phyloP scores from a whole-genome alignment of 148 eudicot genomes.

The Talinum fruticosum region DNA sequence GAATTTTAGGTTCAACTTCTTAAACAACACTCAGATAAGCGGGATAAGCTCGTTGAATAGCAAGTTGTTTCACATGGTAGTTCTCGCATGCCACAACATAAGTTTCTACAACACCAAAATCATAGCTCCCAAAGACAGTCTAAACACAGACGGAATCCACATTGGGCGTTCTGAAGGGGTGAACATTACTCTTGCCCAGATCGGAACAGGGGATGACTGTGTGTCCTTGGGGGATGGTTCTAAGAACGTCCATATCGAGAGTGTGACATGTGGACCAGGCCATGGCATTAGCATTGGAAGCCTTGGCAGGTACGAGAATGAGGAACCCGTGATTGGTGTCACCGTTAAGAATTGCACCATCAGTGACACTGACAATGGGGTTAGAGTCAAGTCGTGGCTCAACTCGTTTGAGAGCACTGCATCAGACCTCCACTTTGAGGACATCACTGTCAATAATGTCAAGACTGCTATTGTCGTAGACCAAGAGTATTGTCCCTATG shows the following conservation, averaged over 20 bases:
- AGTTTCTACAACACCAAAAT: constrained; percentile 29
- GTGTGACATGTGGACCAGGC: too few relatives aligned
- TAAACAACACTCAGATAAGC: constrained; percentile 33
- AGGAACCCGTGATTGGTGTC: constrained; percentile 36
- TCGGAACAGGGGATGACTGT: too few relatives aligned
- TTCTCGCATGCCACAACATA: constrained; percentile 35
- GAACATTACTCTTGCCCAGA: too few relatives aligned
- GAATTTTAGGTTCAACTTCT: constrained; percentile 50
- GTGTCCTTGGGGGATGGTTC: too few relatives aligned
- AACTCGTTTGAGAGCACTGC: constrained; percentile 29
- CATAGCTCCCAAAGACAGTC: too few relatives aligned
- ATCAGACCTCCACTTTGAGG: constrained; percentile 43
- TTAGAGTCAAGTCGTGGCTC: constrained; percentile 59
- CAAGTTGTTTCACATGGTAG: constrained; percentile 43
- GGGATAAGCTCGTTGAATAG: constrained; percentile 50
- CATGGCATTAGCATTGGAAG: too few relatives aligned
- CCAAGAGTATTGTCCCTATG: constrained; percentile 56
- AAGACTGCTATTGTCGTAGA: constrained; percentile 37
- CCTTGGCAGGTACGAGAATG: too few relatives aligned
- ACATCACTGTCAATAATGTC: constrained; percentile 42
- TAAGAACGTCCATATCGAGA: too few relatives aligned
- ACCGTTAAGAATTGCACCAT: constrained; percentile 34
- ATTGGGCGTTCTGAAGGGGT: too few relatives aligned
- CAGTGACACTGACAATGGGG: too few relatives aligned
- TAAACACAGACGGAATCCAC: too few relatives aligned